phyloP scores from a whole-genome alignment of 768 basidiomycete species.

The Mycena chlorophos region DNA sequence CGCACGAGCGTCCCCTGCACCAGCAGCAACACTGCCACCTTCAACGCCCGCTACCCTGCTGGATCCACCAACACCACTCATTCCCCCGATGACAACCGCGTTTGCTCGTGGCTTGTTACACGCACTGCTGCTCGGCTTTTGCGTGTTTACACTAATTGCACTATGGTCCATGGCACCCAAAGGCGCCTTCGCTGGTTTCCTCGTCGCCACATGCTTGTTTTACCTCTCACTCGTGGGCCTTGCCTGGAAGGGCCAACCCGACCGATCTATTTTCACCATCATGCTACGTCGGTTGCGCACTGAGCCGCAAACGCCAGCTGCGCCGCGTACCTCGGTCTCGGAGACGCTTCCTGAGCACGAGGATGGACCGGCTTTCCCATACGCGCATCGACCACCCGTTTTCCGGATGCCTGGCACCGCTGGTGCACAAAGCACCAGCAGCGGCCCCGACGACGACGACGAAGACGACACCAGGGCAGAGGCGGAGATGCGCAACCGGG shows the following conservation, averaged over 20 bases:
- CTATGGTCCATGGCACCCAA: slow-evolving; percentile 58
- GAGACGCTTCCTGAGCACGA: slow-evolving; percentile 39
- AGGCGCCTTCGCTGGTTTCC: slow-evolving; percentile 62
- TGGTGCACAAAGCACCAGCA: slow-evolving; percentile 43
- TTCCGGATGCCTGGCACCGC: slow-evolving; percentile 45
- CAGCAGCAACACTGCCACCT: slow-evolving; percentile 42
- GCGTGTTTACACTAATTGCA: slow-evolving; percentile 54
- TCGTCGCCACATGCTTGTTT: slow-evolving; percentile 59
- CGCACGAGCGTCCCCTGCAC: slow-evolving; percentile 56
- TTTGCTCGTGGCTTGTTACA: slow-evolving; percentile 57
- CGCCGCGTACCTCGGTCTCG: slow-evolving; percentile 41
- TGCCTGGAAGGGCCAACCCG: slow-evolving; percentile 60
- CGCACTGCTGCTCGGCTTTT: slow-evolving; percentile 56
- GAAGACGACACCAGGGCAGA: slow-evolving; percentile 76
- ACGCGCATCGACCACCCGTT: slow-evolving; percentile 68
- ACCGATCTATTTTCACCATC: slow-evolving; percentile 56
- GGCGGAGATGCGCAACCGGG: slow-evolving; percentile 77
- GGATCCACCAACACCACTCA: slow-evolving; percentile 6
- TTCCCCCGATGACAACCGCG: slow-evolving; percentile 34
- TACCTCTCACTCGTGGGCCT: slow-evolving; percentile 54
- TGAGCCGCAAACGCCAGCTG: slow-evolving; percentile 24
- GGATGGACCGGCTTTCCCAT: slow-evolving; percentile 40
- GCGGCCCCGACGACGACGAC: slow-evolving; percentile 50
- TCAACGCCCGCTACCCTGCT: slow-evolving; percentile 49
- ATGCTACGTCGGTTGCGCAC: slow-evolving; percentile 46